A percentile compares a stretch with the other conserved stretches of the same genome.
These are phyloP conservation scores for Sphagnum fallax DNA, from an alignment of 228 moss, liverwort and hornwort species.

Conservation along the genomic window DNA sequence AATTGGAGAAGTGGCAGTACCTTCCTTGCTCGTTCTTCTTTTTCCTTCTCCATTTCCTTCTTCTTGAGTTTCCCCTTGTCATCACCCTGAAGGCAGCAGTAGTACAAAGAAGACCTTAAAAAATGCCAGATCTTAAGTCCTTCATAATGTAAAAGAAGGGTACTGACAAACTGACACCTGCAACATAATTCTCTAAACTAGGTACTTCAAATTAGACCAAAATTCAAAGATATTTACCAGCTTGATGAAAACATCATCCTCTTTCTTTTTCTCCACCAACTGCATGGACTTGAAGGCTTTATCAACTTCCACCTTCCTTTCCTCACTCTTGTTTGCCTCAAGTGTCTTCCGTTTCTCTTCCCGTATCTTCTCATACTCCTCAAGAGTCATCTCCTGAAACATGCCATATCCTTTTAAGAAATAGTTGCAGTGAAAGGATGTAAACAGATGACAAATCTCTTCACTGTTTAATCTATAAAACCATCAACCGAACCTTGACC, in stretches of 20 bases:
- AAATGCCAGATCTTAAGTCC: not conserved
- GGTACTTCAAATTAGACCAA: not conserved
- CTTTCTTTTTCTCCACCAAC: slow-evolving; percentile 78
- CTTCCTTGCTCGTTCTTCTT: slow-evolving; percentile 79
- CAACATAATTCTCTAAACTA: not conserved
- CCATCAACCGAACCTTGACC: too few species aligned
- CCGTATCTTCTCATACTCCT: slow-evolving; percentile 86
- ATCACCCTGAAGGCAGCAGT: slow-evolving; percentile 31
- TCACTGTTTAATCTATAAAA: too few species aligned
- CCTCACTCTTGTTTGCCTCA: slow-evolving; percentile 48
- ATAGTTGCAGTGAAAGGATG: too few species aligned
- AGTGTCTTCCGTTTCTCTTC: slow-evolving; percentile 79
- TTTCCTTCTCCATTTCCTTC: slow-evolving; percentile 53
- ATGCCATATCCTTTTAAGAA: not conserved
- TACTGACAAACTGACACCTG: not conserved
- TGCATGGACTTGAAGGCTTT: slow-evolving; percentile 83
- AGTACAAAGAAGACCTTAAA: not conserved
- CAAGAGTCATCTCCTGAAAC: slow-evolving; percentile 80
- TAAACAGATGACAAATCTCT: too few species aligned
- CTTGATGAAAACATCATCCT: slow-evolving; percentile 81
- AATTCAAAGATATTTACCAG: slow-evolving; percentile 25
- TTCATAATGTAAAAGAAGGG: not conserved
- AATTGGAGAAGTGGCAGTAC: slow-evolving; percentile 7
- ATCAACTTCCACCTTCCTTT: slow-evolving; percentile 79
- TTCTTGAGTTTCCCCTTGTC: slow-evolving; percentile 87